Conservation (phyloP, 768 basidiomycete species). For the Amanita pseudoporphyria region DNA sequence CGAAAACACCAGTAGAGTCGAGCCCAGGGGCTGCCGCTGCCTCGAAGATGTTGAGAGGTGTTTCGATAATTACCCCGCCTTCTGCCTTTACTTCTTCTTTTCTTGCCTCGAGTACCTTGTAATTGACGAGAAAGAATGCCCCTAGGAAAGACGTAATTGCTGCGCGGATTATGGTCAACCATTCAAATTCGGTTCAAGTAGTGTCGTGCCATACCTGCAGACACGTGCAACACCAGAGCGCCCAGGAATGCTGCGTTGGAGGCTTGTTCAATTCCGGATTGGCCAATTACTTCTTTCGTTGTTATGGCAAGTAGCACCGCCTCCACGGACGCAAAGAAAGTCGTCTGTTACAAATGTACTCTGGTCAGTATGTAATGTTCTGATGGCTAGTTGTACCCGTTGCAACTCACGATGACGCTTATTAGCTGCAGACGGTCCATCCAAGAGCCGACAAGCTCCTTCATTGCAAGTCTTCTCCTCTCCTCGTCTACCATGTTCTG, state of each 20-base stretch:
- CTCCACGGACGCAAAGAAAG: constrained; percentile 53
- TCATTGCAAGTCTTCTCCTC: constrained; percentile 33
- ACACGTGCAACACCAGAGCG: constrained; percentile 43
- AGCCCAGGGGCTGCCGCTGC: background rate
- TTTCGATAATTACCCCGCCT: background rate
- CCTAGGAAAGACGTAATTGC: constrained; percentile 38
- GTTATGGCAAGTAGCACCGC: constrained; percentile 40
- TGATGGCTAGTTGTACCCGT: background rate
- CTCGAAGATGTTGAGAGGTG: background rate
- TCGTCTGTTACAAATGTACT: constrained; percentile 32
- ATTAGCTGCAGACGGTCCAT: constrained; percentile 54
- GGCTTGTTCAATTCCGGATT: constrained; percentile 17
- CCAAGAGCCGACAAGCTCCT: constrained; percentile 49
- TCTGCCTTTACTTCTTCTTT: constrained; percentile 27
- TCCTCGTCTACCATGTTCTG: constrained; percentile 40
- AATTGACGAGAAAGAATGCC: constrained; percentile 46
- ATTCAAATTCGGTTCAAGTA: background rate
- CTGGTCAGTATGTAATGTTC: background rate
- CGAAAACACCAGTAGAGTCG: background rate
- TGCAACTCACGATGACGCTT: constrained; percentile 30
- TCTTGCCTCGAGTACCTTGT: constrained; percentile 44
- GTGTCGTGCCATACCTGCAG: constrained; percentile 34
- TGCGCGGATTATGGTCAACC: background rate
- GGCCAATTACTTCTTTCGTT: constrained; percentile 18
- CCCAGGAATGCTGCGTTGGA: constrained; percentile 40